Base-by-base conservation (phyloP, 106 monocot genomes). In the Ottelia alismoides region DNA sequence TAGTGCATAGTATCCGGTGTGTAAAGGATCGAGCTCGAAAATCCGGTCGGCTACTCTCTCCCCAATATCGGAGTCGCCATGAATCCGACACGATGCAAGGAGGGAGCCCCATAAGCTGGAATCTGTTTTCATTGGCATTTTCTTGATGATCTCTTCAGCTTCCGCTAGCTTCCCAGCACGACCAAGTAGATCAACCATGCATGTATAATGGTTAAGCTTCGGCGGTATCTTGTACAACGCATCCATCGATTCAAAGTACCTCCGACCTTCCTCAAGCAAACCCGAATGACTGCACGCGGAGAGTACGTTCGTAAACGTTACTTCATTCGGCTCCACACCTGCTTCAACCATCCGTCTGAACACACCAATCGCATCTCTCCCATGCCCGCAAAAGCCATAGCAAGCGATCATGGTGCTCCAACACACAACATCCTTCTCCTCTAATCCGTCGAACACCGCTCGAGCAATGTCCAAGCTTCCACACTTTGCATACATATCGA, bases 401-500 rank as follows among this genome's bases (percentile, higher is more conserved):
- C 75, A 48, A 19, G 72, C 68, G 12, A 87, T 75, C 87, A 87
- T 82, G 9, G 75, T 69, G 28, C 74, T 73, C 83, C 82, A 88
- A 35, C 76, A 82, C 2, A 83, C 76, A 14, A 83, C 70, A 31
- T 83, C 83, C 51, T 66, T 81, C 21, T 32, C 30, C 18, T 21
- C 10, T 17, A 60, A 32, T 16, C 20, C 10, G 22, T 88, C 79
- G 28, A 83, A 88, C 65, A 79, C 25, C 22, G 27, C 14, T 22
- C 64, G 58, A 2, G 83, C 88, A 27, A 65, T 11, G 16, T 60
- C 67, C 51, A 83, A 63, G 54, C 57, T 71, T 45, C 75, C 78
- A 30, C 88, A 83, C 49, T 88, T 83, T 2, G 70, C 70, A 30
- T 79, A 79, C 73, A 76, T 79, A 22, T 88, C 88, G 3, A 83